phyloP scores from a whole-genome alignment of 768 basidiomycete species.

The Tephrocybe sp. region DNA sequence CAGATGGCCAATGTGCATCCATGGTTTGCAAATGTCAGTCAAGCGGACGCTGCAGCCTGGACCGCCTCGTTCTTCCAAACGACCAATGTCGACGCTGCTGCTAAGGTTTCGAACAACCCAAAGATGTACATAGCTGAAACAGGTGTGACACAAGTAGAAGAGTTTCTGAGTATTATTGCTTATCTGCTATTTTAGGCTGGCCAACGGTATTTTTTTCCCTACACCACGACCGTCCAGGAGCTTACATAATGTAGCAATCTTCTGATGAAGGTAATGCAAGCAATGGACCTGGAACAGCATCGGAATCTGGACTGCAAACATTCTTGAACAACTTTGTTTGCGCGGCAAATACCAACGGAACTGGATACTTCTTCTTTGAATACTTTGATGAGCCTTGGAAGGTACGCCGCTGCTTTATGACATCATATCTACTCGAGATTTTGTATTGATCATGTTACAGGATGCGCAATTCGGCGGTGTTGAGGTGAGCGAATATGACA shows the following conservation, averaged over 20 bases:
- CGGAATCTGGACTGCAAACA: conserved; percentile 53
- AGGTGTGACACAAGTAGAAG: conserved; percentile 33
- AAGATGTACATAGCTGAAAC: conserved; percentile 94
- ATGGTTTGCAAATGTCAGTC: conserved; percentile 86
- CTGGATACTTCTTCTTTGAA: conserved; percentile 89
- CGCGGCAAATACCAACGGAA: conserved; percentile 77
- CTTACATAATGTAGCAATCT: conserved; percentile 43
- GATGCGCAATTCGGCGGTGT: conserved; percentile 76
- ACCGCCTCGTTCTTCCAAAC: conserved; percentile 75
- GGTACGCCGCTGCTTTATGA: conserved; percentile 41
- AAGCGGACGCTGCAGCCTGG: conserved; percentile 75
- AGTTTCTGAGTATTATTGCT: neutral
- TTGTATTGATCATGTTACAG: conserved; percentile 29
- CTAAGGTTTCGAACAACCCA: conserved; percentile 65
- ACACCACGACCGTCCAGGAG: neutral
- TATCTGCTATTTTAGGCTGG: conserved; percentile 39
- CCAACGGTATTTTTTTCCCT: conserved; percentile 49
- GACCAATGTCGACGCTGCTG: conserved; percentile 60
- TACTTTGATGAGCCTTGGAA: conserved; percentile 85
- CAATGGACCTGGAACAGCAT: conserved; percentile 71
- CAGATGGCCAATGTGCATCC: conserved; percentile 91
- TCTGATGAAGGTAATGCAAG: conserved; percentile 55
- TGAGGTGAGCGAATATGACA: conserved; percentile 32
- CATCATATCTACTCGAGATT: too few relatives aligned
- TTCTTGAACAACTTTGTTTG: conserved; percentile 91